Base-by-base conservation (phyloP, 345 rosid species). In the Aquilaria yunnanensis region DNA sequence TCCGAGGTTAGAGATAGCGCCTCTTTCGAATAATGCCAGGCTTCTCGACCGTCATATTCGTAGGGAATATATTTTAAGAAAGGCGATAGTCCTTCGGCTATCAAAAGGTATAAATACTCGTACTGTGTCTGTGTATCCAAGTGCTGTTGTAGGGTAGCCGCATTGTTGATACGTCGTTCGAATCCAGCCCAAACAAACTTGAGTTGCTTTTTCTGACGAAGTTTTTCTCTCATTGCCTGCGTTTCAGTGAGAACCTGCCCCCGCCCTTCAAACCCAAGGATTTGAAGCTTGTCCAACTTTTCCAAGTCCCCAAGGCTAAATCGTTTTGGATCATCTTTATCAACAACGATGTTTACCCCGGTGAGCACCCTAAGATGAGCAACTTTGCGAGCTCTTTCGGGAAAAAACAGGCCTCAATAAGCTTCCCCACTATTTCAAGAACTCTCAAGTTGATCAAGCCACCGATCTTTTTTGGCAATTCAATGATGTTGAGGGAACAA, bases 221-320 rank as follows among this genome's bases (percentile, higher is more conserved):
- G 12, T 56, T 31, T 56, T 4, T 43, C 59, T 56, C 45, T 56
- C 7, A 3, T 12, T 0, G 45, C 59, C 41, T 56, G 43, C 4
- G n/a, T 45, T 3, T 5, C 33, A 33, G 32, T 43, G 32, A 56
- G 32, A 2, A 29, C 43, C 32, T 56, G 32, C 13, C 59, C 59
- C 33, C 3, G 6, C 13, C 32, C 23, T 33, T 32, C 8, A 14
- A 56, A 32, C 12, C 14, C 12, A 32, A 56, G 23, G 4, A 12
- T 3, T 3, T 10, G 13, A 32, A 56, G 60, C 12, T 33, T 33
- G 43, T 56, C 16, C 60, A 56, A 32, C 1, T 33, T 33, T 34
- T 56, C 60, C 14, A 33, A 30, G 14, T 56, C 60, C 23, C 47
- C 47, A 12, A 56, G 45, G 37, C 60, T 56, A 12, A 56, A 33